A percentile compares a stretch with the other conserved stretches of the same genome.
phyloP scores from a whole-genome alignment of 352 stramenopile genomes.

The Globisporangium splendens region DNA sequence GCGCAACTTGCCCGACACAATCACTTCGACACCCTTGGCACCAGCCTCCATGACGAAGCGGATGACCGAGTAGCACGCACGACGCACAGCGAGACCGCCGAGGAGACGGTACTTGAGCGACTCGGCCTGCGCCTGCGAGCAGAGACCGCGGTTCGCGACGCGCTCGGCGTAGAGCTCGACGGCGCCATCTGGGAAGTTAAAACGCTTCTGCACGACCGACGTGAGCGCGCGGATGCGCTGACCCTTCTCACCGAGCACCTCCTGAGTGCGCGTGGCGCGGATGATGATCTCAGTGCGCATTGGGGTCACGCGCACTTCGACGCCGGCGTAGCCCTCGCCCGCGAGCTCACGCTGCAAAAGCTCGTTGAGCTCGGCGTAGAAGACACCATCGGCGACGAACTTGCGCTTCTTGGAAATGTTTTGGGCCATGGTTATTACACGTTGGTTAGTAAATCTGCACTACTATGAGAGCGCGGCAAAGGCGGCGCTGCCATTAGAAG shows the following conservation, averaged over 20 bases:
- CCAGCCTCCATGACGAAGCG: slow-evolving; percentile 99
- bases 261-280: slow-evolving; percentile 97
- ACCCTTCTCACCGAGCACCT: slow-evolving; percentile 99
- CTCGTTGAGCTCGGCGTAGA: slow-evolving; percentile 99
- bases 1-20: slow-evolving; percentile 99
- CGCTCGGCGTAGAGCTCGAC: slow-evolving; percentile 99
- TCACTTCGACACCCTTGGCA: slow-evolving; percentile 99
- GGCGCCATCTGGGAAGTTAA: slow-evolving; percentile 92
- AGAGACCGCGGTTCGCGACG: slow-evolving; percentile 97
- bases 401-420: slow-evolving; percentile 99
- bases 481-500: neutral
- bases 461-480: slow-evolving; percentile 1
- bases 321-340: slow-evolving; percentile 97
- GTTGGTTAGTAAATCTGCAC: slow-evolving; percentile 16
- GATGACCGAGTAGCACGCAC: slow-evolving; percentile 98
- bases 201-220: slow-evolving; percentile 99
- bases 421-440: slow-evolving; percentile 65
- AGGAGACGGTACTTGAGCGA: slow-evolving; percentile 99
- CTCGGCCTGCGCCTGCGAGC: slow-evolving; percentile 98
- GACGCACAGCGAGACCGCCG: slow-evolving; percentile 96
- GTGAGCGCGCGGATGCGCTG: slow-evolving; percentile 99
- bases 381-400: slow-evolving; percentile 99
- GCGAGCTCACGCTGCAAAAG: slow-evolving; percentile 97
- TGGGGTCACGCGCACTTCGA: slow-evolving; percentile 98
- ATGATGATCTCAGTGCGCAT: slow-evolving; percentile 99